These are phyloP conservation scores for Fraxinus baroniana DNA, from an alignment of 305 asterid genomes.

Conservation along the genomic window DNA sequence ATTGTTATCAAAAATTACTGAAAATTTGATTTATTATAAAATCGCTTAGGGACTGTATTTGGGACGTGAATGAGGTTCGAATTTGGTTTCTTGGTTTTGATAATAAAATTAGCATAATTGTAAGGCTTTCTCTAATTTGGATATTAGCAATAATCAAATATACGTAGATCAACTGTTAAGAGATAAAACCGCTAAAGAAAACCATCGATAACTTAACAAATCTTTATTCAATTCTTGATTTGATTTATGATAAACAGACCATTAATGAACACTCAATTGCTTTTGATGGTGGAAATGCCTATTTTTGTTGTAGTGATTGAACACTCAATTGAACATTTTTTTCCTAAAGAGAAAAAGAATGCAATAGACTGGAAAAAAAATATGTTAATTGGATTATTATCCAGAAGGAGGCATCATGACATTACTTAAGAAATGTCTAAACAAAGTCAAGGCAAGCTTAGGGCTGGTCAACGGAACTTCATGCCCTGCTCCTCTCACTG, in stretches of 20 bases:
- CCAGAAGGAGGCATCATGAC: constrained; percentile 30
- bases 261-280: not conserved
- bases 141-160: not conserved
- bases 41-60: not conserved
- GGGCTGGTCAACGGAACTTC: constrained; percentile 56
- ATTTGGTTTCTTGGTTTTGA: not conserved
- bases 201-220: not conserved
- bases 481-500: constrained; percentile 69
- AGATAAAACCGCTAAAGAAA: not conserved
- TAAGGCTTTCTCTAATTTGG: not conserved
- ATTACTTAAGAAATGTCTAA: constrained; percentile 49
- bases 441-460: constrained; percentile 45
- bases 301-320: too few relatives aligned
- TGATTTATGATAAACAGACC: not conserved
- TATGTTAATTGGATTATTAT: not conserved
- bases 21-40: too few relatives aligned
- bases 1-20: too few relatives aligned
- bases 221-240: not conserved
- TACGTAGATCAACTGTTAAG: not conserved
- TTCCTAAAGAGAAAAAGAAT: not conserved
- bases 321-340: not conserved
- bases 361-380: not conserved
- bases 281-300: too few relatives aligned
- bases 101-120: not conserved
- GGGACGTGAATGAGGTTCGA: not conserved